Percentiles rank a stretch among this genome's conserved stretches.
Evolutionary conservation across 73 alveolate genomes (phyloP).

Genomic region (Tetrahymena elliotti): DNA sequence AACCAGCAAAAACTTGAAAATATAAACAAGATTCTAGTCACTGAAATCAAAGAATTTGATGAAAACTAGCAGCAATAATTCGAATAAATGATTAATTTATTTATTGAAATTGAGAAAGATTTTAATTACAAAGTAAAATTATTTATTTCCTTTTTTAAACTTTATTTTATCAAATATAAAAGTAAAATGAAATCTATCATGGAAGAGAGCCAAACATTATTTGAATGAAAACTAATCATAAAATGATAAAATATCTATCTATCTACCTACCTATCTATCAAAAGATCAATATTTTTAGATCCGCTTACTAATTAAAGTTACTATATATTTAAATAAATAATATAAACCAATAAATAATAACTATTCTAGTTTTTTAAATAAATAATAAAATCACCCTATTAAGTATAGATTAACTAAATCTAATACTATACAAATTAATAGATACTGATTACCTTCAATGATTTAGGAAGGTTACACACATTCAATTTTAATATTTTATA

Average conservation of each 20-base stretch:
- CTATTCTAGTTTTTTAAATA: neutral
- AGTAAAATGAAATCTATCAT: neutral
- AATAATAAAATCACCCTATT: neutral
- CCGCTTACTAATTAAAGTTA: neutral
- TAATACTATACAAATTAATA: too few relatives aligned
- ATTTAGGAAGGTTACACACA: neutral
- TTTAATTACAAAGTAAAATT: neutral
- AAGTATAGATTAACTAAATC: too few relatives aligned
- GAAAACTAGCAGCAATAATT: neutral
- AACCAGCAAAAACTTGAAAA: slow-evolving; percentile 22
- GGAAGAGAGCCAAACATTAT: neutral
- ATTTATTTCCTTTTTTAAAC: neutral
- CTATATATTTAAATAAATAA: neutral
- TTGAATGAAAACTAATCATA: neutral
- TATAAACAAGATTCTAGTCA: slow-evolving; percentile 11
- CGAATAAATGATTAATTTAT: neutral
- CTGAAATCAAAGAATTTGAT: slow-evolving; percentile 1
- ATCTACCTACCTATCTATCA: too few relatives aligned
- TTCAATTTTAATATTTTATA: neutral
- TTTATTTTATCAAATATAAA: neutral
- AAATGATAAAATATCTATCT: too few relatives aligned
- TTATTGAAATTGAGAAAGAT: neutral
- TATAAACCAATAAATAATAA: too few relatives aligned
- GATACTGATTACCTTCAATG: neutral
- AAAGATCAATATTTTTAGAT: too few relatives aligned